A percentile compares a stretch with the other conserved stretches of the same genome.
phyloP scores from a whole-genome alignment of 306 rosid genomes.

The Cicer yamashitae region DNA sequence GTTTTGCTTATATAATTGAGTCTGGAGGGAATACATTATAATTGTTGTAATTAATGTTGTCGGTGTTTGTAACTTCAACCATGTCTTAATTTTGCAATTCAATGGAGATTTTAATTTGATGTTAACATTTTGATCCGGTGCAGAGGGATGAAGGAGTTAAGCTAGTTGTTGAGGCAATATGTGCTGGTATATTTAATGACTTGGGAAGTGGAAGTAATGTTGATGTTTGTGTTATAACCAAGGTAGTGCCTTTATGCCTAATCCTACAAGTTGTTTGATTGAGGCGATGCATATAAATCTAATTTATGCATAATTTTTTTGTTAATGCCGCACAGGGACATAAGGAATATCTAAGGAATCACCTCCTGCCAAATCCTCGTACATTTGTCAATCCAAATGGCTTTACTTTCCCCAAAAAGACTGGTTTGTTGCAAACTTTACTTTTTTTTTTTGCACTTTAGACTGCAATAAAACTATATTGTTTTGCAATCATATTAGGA shows the following conservation, averaged over 20 bases:
- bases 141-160: constrained; percentile 84
- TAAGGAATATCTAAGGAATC: constrained; percentile 88
- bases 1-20: not conserved
- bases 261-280: constrained; percentile 25
- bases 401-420: constrained; percentile 74
- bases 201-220: constrained; percentile 98
- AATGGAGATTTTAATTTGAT: not conserved
- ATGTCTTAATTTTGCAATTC: constrained; percentile 21
- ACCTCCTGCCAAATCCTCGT: constrained; percentile 84
- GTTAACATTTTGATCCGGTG: constrained; percentile 39
- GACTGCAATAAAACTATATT: not conserved
- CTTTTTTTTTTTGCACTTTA: constrained; percentile 37
- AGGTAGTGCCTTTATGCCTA: constrained; percentile 55
- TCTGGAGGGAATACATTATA: not conserved
- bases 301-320: constrained; percentile 27
- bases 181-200: constrained; percentile 94
- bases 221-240: constrained; percentile 92
- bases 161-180: constrained; percentile 83
- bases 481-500: too few relatives aligned
- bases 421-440: constrained; percentile 57
- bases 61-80: constrained; percentile 20
- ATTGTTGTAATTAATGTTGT: constrained; percentile 22
- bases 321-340: constrained; percentile 69
- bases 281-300: constrained; percentile 9
- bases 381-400: constrained; percentile 75